Base-by-base conservation (phyloP, 805 yeast species). In the Clavispora santaluciae region DNA sequence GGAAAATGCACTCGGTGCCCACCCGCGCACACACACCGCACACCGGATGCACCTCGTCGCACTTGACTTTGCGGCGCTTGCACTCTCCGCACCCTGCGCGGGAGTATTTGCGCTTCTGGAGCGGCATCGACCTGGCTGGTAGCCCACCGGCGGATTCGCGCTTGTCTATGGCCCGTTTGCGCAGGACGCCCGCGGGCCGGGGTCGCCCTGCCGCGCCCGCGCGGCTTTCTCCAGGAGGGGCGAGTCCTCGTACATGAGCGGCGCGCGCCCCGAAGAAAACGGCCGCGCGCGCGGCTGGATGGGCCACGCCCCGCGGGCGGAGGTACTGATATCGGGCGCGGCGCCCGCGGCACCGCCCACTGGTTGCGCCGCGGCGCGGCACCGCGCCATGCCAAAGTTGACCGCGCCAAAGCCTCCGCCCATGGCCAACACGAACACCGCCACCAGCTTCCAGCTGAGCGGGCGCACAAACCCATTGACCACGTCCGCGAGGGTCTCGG, bases 401-500 rank as follows among this genome's bases (percentile, higher is more conserved):
- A 81, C 73, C 6, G 73, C 62, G 7, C 74, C 55, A 22, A 81
- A 58, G 3, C 79, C 65, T 1, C 85, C 86, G 30, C 78, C 63
- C 3, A 75, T 57, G 16, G 76, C 50, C 1, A 73, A 35, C 4
- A 68, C 44, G 12, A 80, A 50, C 40, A 80, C 70, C 4, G 76
- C 46, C 56, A 85, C 70, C 3, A 89, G 69, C 57, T 85, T 82
- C 76, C 86, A 75, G 23, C 82, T 76, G 28, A 87, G 81, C 2
- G 86, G 83, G 42, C 73, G 76, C 17, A 86, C 63, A 53, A 87
- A 87, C 1, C 89, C 79, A 60, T 88, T 85, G 34, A 88, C 66
- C 6, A 86, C 84, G 46, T 84, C 91, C 1, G 95, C 95, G 51
- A 87, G 72, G 0, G 91, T 82, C 56, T 83, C 89, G 0, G 95